Percentiles rank a stretch among this genome's conserved stretches.
Evolutionary conservation across 2,329 filamentous ascomycete species (phyloP).

Genomic region (Hirsutella minnesotensis): DNA sequence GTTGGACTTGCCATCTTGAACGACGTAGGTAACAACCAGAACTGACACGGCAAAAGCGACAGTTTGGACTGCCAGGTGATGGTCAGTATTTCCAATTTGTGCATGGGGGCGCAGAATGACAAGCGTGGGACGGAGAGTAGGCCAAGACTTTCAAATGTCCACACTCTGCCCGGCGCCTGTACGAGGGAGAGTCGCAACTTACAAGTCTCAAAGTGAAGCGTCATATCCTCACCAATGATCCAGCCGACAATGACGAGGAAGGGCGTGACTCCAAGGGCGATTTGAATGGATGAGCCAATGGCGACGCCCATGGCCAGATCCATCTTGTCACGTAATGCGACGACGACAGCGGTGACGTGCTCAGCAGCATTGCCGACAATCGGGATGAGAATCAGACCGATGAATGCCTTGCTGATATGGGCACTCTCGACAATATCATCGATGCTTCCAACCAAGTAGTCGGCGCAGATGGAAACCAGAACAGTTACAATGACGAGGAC

Average conservation of each 20-base stretch:
- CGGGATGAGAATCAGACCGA: conserved; percentile 66
- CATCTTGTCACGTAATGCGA: conserved; percentile 69
- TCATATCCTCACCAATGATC: conserved; percentile 63
- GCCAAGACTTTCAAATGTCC: not conserved
- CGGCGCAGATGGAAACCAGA: conserved; percentile 61
- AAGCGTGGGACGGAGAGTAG: too few species aligned
- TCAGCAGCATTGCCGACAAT: conserved; percentile 74
- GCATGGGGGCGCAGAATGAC: too few species aligned
- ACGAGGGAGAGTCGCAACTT: conserved; percentile 10
- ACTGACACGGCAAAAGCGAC: conserved; percentile 67
- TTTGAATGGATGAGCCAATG: conserved; percentile 73
- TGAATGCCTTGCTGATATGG: conserved; percentile 68
- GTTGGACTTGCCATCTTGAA: conserved; percentile 74
- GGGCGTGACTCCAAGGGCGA: conserved; percentile 69
- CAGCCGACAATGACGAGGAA: conserved; percentile 71
- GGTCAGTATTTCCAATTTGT: too few species aligned
- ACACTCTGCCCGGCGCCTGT: not conserved
- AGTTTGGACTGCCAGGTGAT: conserved; percentile 45
- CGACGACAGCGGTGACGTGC: conserved; percentile 71
- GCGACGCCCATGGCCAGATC: conserved; percentile 65
- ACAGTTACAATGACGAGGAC: conserved; percentile 60
- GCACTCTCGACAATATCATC: conserved; percentile 57
- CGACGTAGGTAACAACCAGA: conserved; percentile 62
- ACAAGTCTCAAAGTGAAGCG: conserved; percentile 62
- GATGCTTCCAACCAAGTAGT: conserved; percentile 67